phyloP scores from a whole-genome alignment of 768 basidiomycete genomes.

The Xerocomellus chrysenteron region DNA sequence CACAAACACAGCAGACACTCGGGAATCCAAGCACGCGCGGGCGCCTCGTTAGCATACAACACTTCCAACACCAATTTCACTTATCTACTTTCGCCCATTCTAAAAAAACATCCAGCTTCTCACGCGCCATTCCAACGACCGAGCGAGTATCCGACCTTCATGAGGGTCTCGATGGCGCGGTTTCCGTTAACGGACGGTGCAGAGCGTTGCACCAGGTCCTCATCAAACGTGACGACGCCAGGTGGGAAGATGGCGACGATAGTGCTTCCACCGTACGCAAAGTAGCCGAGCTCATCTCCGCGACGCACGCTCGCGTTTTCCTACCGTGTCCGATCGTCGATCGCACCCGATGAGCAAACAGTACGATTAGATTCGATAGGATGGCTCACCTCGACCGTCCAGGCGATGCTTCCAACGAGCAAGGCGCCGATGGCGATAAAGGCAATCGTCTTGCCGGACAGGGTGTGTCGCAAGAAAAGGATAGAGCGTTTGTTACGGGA shows the following conservation, averaged over 20 bases:
- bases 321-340: conserved; percentile 13
- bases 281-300: conserved; percentile 67
- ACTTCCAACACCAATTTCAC: not conserved
- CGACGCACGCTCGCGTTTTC: conserved; percentile 52
- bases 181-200: conserved; percentile 16
- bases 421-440: conserved; percentile 80
- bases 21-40: not conserved
- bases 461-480: conserved; percentile 48
- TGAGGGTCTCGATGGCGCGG: conserved; percentile 59
- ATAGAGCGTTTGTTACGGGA: conserved; percentile 62
- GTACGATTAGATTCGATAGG: not conserved
- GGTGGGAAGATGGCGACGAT: conserved; percentile 59
- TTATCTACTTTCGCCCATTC: not conserved
- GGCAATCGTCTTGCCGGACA: conserved; percentile 51
- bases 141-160: conserved; percentile 44
- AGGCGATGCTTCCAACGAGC: conserved; percentile 73
- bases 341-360: not conserved
- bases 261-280: conserved; percentile 80
- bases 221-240: conserved; percentile 54
- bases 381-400: conserved; percentile 44
- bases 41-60: not conserved
- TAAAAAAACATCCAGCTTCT: not conserved
- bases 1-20: no score
- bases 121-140: conserved; percentile 23
- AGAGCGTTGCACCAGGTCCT: conserved; percentile 60